Percentiles rank a stretch among this genome's conserved stretches.
phyloP scores from a whole-genome alignment of 176 grass and related monocot genomes.

The Poa pratensis region DNA sequence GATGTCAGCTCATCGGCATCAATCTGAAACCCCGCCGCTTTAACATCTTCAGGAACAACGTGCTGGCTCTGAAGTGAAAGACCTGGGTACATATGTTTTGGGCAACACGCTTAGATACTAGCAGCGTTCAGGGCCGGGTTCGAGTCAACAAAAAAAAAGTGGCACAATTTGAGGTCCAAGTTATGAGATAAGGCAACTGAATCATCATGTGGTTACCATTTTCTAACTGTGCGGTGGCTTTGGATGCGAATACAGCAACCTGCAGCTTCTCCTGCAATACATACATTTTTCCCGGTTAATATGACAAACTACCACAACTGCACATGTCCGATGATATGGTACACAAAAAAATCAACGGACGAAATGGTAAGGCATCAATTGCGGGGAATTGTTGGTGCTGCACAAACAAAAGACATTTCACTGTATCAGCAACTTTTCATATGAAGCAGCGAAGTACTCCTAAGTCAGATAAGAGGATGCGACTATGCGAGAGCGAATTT shows the following conservation, averaged over 20 bases:
- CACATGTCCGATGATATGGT: not conserved
- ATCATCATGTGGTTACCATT: slow-evolving; percentile 49
- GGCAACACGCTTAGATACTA: slow-evolving; percentile 46
- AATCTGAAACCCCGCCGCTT: slow-evolving; percentile 64
- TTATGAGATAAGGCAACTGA: slow-evolving; percentile 25
- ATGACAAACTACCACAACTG: not conserved
- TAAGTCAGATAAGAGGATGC: not conserved
- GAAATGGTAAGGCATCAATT: no score
- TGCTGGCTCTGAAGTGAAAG: slow-evolving; percentile 44
- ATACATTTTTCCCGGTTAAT: not conserved
- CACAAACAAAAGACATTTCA: no score
- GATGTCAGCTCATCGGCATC: slow-evolving; percentile 57
- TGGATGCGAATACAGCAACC: slow-evolving; percentile 54
- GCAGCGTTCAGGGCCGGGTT: slow-evolving; percentile 18
- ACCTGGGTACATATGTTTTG: slow-evolving; percentile 53
- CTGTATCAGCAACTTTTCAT: no score
- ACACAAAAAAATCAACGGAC: not conserved
- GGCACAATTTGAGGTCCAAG: slow-evolving; percentile 19
- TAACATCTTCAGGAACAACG: slow-evolving; percentile 47
- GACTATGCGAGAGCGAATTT: no score
- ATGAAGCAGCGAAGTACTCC: no score
- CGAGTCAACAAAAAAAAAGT: slow-evolving; percentile 1
- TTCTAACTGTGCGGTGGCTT: slow-evolving; percentile 60
- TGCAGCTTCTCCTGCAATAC: slow-evolving; percentile 67
- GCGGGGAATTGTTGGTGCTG: no score